Conservation (phyloP, 2,329 filamentous ascomycete species). For the Sclerotinia nivalis region DNA sequence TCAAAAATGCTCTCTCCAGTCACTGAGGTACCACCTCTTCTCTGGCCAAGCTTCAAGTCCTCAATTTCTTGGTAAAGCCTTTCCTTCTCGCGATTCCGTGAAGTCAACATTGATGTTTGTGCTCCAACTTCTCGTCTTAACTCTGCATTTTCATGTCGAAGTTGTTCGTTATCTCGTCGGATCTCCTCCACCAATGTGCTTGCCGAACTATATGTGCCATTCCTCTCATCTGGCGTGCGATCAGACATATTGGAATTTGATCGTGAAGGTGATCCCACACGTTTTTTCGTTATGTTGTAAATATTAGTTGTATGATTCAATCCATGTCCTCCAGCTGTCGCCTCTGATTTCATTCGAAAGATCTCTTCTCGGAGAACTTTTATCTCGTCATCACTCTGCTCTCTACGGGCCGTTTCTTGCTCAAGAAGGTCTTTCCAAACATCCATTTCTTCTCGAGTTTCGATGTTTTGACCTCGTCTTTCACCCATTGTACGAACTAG, state of each 20-base stretch:
- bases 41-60: slow-evolving; percentile 85
- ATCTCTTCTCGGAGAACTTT: slow-evolving; percentile 81
- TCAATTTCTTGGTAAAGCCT: slow-evolving; percentile 96
- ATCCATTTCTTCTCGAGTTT: slow-evolving; percentile 65
- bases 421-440: slow-evolving; percentile 96
- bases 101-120: slow-evolving; percentile 96
- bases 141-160: slow-evolving; percentile 91
- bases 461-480: slow-evolving; percentile 48
- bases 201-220: slow-evolving; percentile 56
- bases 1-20: slow-evolving; percentile 90
- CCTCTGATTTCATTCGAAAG: slow-evolving; percentile 67
- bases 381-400: slow-evolving; percentile 89
- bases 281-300: slow-evolving; percentile 60
- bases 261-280: slow-evolving; percentile 48
- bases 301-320: slow-evolving; percentile 65
- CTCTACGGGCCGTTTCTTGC: slow-evolving; percentile 83
- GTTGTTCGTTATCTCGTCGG: slow-evolving; percentile 66
- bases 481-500: slow-evolving; percentile 68
- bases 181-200: slow-evolving; percentile 77
- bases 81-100: slow-evolving; percentile 91
- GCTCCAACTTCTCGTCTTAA: slow-evolving; percentile 89
- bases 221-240: slow-evolving; percentile 48
- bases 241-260: slow-evolving; percentile 51
- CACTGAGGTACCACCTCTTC: slow-evolving; percentile 65
- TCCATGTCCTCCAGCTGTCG: slow-evolving; percentile 42